A percentile compares a stretch with the other conserved stretches of the same genome.
Conservation (phyloP, 257 asterid species). For the Jasminum sambac region DNA sequence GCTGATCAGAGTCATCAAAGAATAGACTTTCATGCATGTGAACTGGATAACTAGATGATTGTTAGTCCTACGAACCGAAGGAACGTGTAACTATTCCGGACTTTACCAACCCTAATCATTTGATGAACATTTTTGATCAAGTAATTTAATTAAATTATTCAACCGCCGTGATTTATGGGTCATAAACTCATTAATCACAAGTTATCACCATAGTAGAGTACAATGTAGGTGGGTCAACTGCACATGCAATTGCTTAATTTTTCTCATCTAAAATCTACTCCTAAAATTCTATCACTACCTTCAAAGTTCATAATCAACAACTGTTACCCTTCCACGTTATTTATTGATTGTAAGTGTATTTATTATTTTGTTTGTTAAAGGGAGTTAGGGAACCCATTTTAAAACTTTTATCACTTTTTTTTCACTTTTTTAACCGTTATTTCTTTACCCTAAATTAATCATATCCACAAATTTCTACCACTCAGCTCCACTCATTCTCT, state of each 20-base stretch:
- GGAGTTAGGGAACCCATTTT: too few relatives aligned
- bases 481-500: too few relatives aligned
- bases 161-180: conserved; percentile 47
- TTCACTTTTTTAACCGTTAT: too few relatives aligned
- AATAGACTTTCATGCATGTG: not conserved
- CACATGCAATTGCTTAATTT: conserved; percentile 38
- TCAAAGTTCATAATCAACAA: too few relatives aligned
- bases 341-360: too few relatives aligned
- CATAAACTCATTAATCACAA: conserved; percentile 21
- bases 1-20: not conserved
- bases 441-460: too few relatives aligned
- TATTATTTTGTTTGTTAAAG: too few relatives aligned
- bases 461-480: too few relatives aligned
- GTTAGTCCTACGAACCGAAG: not conserved
- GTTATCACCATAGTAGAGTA: conserved; percentile 13
- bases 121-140: conserved; percentile 3
- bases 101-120: conserved; percentile 34
- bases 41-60: not conserved
- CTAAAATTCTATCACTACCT: too few relatives aligned
- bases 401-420: too few relatives aligned
- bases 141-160: conserved; percentile 13
- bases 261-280: too few relatives aligned
- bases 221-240: conserved; percentile 36
- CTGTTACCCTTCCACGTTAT: too few relatives aligned
- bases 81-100: conserved; percentile 35